These are phyloP conservation scores for Persicaria maculosa DNA, from an alignment of 148 eudicot genomes.

Conservation along the genomic window DNA sequence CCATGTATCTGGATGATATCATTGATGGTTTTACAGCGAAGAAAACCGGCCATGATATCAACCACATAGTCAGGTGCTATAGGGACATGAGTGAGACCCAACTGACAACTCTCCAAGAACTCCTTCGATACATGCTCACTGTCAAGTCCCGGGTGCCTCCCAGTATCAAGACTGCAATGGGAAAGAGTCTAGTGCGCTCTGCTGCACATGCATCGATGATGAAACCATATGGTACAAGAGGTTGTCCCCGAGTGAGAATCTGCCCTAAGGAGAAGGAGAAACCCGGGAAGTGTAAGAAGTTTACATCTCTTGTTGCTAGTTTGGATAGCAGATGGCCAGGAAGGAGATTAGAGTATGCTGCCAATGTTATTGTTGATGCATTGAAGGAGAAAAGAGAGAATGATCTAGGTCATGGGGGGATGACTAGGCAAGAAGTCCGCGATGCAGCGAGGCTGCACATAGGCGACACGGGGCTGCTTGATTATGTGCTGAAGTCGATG, in stretches of 20 bases:
- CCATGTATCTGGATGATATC: constrained; percentile 42
- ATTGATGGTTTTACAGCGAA: constrained; percentile 17
- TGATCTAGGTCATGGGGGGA: constrained; percentile 23
- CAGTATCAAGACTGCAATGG: neutral
- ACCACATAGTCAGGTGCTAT: constrained; percentile 40
- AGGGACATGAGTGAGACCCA: constrained; percentile 48
- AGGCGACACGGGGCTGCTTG: constrained; percentile 89
- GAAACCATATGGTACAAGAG: neutral
- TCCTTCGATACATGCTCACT: constrained; percentile 60
- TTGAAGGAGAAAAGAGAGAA: constrained; percentile 45
- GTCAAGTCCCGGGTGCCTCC: constrained; percentile 29
- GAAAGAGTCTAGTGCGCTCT: neutral
- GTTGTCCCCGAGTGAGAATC: neutral
- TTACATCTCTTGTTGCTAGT: constrained; percentile 44
- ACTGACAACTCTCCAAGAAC: constrained; percentile 54
- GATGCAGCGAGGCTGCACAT: constrained; percentile 77
- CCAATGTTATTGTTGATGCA: constrained; percentile 66
- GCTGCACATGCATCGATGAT: neutral
- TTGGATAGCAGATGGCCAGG: constrained; percentile 78
- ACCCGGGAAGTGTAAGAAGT: constrained; percentile 36
- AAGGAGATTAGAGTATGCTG: constrained; percentile 61
- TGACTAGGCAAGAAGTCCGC: constrained; percentile 85
- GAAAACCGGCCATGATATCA: constrained; percentile 19
- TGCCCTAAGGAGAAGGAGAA: constrained; percentile 25
- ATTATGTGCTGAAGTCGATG: constrained; percentile 79